A percentile compares a stretch with the other conserved stretches of the same genome.
Conservation (phyloP, 805 yeast species). For the Saccharomycopsis microspora region DNA sequence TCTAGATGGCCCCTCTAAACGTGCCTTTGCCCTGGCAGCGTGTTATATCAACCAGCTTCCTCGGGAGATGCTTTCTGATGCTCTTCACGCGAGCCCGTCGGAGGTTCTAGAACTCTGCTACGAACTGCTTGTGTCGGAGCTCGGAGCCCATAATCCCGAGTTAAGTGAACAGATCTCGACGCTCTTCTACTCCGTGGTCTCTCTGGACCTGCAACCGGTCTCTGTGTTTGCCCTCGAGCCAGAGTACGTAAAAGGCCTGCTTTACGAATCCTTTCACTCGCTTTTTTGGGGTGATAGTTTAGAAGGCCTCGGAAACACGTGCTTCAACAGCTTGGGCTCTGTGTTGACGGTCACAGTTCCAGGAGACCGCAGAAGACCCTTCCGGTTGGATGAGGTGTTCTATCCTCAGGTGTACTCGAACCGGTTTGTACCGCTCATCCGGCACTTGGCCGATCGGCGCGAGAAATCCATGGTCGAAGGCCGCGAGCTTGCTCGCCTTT, state of each 20-base stretch:
- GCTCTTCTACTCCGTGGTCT: conserved; percentile 1
- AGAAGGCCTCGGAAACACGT: background rate
- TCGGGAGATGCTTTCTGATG: background rate
- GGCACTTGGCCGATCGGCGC: background rate
- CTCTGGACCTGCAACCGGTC: background rate
- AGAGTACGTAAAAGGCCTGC: background rate
- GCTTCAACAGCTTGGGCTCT: conserved; percentile 3
- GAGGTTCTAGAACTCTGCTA: conserved; percentile 1
- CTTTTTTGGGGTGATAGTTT: conserved; percentile 5
- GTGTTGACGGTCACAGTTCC: conserved; percentile 6
- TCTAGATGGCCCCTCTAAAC: conserved; percentile 6
- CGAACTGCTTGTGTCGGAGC: background rate
- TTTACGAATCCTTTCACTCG: conserved; percentile 5
- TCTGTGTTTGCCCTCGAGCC: background rate
- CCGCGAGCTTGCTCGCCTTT: too few species aligned
- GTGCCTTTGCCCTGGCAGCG: conserved; percentile 10
- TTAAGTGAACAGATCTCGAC: background rate
- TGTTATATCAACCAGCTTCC: conserved; percentile 1
- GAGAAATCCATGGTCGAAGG: background rate
- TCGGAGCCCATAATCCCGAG: background rate
- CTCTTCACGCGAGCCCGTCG: background rate
- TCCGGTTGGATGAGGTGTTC: conserved; percentile 6
- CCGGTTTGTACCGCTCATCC: conserved; percentile 1
- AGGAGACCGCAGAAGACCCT: background rate
- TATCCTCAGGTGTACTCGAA: conserved; percentile 13